These are phyloP conservation scores for Sporothrix luriei DNA, from an alignment of 2,329 filamentous ascomycete genomes.

Conservation along the genomic window DNA sequence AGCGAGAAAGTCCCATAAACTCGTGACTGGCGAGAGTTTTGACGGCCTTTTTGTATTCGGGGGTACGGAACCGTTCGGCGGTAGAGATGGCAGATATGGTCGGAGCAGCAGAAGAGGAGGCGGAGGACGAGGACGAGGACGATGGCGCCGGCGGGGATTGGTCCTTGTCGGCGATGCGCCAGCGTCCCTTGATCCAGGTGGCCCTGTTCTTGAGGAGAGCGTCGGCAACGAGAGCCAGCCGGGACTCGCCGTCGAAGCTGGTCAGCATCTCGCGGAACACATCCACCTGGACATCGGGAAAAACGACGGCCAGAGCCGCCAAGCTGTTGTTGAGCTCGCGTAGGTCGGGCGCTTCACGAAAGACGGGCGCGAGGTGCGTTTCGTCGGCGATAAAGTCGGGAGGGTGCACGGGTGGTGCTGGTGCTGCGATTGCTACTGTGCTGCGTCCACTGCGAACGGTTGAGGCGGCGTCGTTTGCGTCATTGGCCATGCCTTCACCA, in stretches of 20 bases:
- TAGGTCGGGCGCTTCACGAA: constrained; percentile 62
- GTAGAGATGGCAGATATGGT: constrained; percentile 48
- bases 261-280: constrained; percentile 80
- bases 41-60: constrained; percentile 69
- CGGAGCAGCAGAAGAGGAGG: neutral
- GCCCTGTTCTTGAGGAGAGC: constrained; percentile 71
- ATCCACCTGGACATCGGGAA: constrained; percentile 78
- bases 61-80: constrained; percentile 68
- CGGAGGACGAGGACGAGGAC: neutral
- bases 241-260: constrained; percentile 73
- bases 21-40: constrained; percentile 70
- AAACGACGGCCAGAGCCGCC: constrained; percentile 68
- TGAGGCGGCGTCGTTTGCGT: constrained; percentile 22
- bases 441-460: constrained; percentile 16
- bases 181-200: constrained; percentile 70
- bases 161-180: constrained; percentile 51
- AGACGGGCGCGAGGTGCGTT: constrained; percentile 53
- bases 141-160: constrained; percentile 52
- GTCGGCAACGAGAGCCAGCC: constrained; percentile 76
- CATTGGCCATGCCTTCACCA: neutral
- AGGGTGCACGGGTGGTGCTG: constrained; percentile 13
- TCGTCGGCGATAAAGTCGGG: constrained; percentile 59
- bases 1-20: constrained; percentile 72
- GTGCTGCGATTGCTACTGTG: neutral
- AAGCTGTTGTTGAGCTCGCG: constrained; percentile 71